Conservation (phyloP, 1,284 basidiomycete genomes). For the Volvariella volvacea region DNA sequence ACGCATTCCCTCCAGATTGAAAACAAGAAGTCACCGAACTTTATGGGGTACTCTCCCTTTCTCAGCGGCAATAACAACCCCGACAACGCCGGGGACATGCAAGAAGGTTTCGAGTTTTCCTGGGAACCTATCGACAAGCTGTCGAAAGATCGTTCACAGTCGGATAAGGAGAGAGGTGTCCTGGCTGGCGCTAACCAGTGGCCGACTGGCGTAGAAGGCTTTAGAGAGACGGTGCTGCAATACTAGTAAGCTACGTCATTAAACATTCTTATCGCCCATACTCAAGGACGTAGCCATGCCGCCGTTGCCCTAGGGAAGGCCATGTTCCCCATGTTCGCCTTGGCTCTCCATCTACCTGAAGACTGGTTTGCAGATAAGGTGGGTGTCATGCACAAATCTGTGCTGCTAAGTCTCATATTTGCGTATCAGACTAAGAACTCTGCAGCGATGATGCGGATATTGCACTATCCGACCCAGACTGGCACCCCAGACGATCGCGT, state of each 20-base stretch:
- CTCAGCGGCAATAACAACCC: conserved; percentile 59
- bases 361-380: conserved; percentile 81
- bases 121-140: conserved; percentile 47
- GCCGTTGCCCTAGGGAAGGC: conserved; percentile 52
- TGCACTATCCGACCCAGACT: conserved; percentile 72
- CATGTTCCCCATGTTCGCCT: conserved; percentile 80
- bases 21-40: conserved; percentile 58
- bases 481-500: conserved; percentile 56
- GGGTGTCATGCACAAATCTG: conserved; percentile 2
- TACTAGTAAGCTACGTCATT: conserved; percentile 47
- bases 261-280: not conserved
- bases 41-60: conserved; percentile 68
- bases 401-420: conserved; percentile 1
- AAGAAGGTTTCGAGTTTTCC: conserved; percentile 81
- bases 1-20: conserved; percentile 43
- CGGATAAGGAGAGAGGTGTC: conserved; percentile 36
- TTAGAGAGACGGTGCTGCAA: conserved; percentile 43
- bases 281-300: conserved; percentile 23
- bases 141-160: conserved; percentile 19
- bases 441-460: conserved; percentile 70
- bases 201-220: conserved; percentile 47
- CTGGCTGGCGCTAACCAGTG: conserved; percentile 64
- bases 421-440: conserved; percentile 49
- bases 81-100: conserved; percentile 62
- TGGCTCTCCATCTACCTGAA: conserved; percentile 72